phyloP scores from a whole-genome alignment of 768 basidiomycete species.

The Mycena galericulata region DNA sequence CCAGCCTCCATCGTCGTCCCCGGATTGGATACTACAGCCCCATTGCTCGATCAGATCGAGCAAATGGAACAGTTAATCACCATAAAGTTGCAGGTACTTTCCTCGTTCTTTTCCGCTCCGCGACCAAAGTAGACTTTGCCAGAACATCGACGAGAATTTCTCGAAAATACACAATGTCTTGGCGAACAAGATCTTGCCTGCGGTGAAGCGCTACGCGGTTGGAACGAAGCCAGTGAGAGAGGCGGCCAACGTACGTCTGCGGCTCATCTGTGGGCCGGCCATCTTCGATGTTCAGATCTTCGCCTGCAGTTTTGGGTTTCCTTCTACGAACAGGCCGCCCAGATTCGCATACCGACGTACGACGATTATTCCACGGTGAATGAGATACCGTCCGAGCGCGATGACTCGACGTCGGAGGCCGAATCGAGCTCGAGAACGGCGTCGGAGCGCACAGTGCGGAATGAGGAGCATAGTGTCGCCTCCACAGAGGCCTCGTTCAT shows the following conservation, averaged over 20 bases:
- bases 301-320: constrained; percentile 89
- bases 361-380: constrained; percentile 74
- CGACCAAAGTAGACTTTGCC: constrained; percentile 18
- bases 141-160: constrained; percentile 96
- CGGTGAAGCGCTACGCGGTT: constrained; percentile 90
- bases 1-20: constrained; percentile 75
- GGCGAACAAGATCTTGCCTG: constrained; percentile 83
- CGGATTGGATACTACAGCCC: constrained; percentile 77
- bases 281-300: not conserved
- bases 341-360: constrained; percentile 82
- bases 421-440: constrained; percentile 36
- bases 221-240: constrained; percentile 90
- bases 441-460: constrained; percentile 39
- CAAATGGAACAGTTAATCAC: constrained; percentile 97
- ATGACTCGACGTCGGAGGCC: constrained; percentile 44
- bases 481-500: constrained; percentile 80
- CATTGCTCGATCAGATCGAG: constrained; percentile 86
- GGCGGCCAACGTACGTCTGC: constrained; percentile 80
- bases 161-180: constrained; percentile 89
- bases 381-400: constrained; percentile 59
- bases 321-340: constrained; percentile 95
- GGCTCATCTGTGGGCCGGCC: not conserved
- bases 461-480: constrained; percentile 57
- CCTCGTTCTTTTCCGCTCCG: not conserved
- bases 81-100: constrained; percentile 82